phyloP scores from a whole-genome alignment of 352 stramenopile genomes.

The Blastocystis sp. region DNA sequence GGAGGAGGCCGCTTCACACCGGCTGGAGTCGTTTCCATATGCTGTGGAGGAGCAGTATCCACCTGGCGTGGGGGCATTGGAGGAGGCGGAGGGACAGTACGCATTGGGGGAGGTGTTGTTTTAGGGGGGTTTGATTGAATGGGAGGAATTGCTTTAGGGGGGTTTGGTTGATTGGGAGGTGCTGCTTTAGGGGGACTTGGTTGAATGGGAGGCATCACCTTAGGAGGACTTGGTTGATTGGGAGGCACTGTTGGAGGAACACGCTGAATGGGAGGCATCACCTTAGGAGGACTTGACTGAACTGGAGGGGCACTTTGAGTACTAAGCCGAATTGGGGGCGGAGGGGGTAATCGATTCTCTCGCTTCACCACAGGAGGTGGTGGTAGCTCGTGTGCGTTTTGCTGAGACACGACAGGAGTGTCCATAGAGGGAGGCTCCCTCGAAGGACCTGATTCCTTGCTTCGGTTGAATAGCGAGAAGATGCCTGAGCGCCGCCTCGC shows the following conservation, averaged over 20 bases:
- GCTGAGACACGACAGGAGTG: not conserved
- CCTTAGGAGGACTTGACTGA: not conserved
- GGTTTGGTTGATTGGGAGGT: not conserved
- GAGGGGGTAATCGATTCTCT: not conserved
- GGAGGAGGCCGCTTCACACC: constrained; percentile 10
- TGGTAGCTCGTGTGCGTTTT: not conserved
- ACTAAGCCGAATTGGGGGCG: not conserved
- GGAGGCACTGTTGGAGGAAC: not conserved
- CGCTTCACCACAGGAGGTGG: constrained; percentile 12
- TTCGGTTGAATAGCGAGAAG: constrained; percentile 34
- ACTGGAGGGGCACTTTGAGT: not conserved
- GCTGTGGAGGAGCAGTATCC: not conserved
- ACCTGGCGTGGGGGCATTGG: not conserved
- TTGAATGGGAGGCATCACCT: no score
- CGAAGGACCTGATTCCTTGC: constrained; percentile 17
- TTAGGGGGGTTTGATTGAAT: not conserved
- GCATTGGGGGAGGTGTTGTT: not conserved
- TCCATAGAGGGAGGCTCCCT: constrained; percentile 3
- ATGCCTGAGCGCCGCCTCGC: constrained; percentile 12
- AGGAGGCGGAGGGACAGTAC: not conserved
- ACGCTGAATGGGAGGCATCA: not conserved
- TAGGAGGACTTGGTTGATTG: constrained; percentile 7
- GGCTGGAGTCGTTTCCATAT: constrained; percentile 9
- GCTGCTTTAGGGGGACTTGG: not conserved
- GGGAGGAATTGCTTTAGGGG: no score